Evolutionary conservation across 2,329 filamentous ascomycete species (phyloP).

Genomic region (Aspergillus brunneoviolaceus): DNA sequence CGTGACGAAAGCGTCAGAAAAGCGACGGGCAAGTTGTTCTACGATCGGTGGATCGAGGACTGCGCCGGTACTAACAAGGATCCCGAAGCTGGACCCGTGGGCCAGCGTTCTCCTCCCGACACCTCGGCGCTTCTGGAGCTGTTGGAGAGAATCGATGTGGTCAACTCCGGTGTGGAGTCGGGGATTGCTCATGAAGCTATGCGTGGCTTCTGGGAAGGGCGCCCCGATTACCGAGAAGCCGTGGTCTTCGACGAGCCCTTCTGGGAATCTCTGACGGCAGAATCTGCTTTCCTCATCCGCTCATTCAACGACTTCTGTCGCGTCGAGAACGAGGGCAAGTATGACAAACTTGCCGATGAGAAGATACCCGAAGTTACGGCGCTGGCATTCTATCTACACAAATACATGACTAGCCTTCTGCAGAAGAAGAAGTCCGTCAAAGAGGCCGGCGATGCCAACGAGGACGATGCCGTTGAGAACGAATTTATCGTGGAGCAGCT

Average conservation of each 20-base stretch:
- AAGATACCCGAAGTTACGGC: slow-evolving; percentile 94
- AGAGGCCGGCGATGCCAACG: slow-evolving; percentile 61
- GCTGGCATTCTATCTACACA: slow-evolving; percentile 81
- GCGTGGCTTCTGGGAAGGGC: slow-evolving; percentile 92
- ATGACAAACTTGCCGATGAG: slow-evolving; percentile 76
- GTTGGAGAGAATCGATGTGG: slow-evolving; percentile 87
- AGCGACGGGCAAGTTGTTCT: slow-evolving; percentile 84
- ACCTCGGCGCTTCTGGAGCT: slow-evolving; percentile 86
- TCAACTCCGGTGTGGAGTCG: slow-evolving; percentile 84
- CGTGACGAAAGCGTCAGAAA: slow-evolving; percentile 93
- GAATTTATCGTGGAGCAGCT: slow-evolving; percentile 97
- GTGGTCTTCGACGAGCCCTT: slow-evolving; percentile 48
- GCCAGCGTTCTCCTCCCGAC: slow-evolving; percentile 60
- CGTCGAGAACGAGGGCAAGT: slow-evolving; percentile 69
- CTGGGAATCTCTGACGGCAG: slow-evolving; percentile 59
- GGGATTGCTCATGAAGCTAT: slow-evolving; percentile 93
- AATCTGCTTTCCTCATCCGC: slow-evolving; percentile 84
- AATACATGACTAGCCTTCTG: slow-evolving; percentile 64
- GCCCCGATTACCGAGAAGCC: slow-evolving; percentile 58
- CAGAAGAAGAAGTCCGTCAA: slow-evolving; percentile 38
- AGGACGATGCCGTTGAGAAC: slow-evolving; percentile 82
- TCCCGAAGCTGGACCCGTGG: slow-evolving; percentile 52
- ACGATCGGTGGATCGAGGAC: slow-evolving; percentile 96
- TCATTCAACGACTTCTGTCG: slow-evolving; percentile 95
- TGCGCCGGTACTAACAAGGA: slow-evolving; percentile 70